Evolutionary conservation across 2,329 filamentous ascomycete species (phyloP), one percentile per base, ranked within the genome.

Genomic region (Nannizzia gypsea): DNA sequence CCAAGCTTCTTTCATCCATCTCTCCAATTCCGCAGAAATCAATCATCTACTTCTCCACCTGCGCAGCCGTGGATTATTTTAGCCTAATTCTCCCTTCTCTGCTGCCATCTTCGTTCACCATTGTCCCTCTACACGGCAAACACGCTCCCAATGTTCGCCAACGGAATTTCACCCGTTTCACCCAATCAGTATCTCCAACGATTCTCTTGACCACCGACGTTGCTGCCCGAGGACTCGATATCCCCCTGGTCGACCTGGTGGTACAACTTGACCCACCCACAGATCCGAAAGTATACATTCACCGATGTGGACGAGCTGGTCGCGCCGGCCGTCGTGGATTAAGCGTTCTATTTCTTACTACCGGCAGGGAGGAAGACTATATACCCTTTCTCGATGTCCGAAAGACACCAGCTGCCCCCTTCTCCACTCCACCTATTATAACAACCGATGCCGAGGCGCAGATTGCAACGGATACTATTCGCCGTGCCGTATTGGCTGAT

Each of bases 61-160:
- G 93, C 71, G 91, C 90, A 34, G 88, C 89, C 0, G 93, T 99
- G 62, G 92, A 97, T 72, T 97, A 97, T 74, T 95, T 95, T 71
- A 85, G 91, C 62, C 82, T 90, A 65, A 78, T 95, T 4, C 78
- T 99, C 1, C 88, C 89, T 0, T 74, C 80, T 1, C 75, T 96
- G 4, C 76, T 99, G 0, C 87, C 87, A 1, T 72, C 80, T 6
- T 67, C 71, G n/a, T 89, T 89, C 67, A 77, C 82, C 0, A 76
- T 96, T 2, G 81, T 96, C 6, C 87, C 91, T 0, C 78, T 99
- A 0, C 93, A 99, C 68, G 93, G 93, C 38, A 96, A 97, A 72
- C 89, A 96, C 64, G 87, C 89, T 1, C 84, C 90, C 3, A 90
- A 90, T 66, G 89, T 95, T 6, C 86, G 93, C 60, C 84, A 90